These are phyloP conservation scores for Mycena vitilis DNA, from an alignment of 768 basidiomycete genomes.

Conservation along the genomic window DNA sequence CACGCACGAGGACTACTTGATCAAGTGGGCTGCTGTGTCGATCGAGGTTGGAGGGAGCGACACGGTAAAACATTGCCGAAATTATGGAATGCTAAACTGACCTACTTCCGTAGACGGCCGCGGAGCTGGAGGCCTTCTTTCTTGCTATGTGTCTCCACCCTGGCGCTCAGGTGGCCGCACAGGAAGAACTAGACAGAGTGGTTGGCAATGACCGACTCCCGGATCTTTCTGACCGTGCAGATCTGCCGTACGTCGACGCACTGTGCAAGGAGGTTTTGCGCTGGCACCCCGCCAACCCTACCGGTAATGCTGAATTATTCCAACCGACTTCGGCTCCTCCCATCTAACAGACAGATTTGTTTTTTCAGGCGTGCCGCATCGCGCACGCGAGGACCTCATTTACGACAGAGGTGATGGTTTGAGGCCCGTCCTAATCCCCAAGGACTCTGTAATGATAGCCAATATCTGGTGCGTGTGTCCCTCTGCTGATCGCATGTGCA, in stretches of 20 bases:
- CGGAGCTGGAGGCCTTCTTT: conserved; percentile 17
- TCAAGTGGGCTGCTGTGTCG: conserved; percentile 19
- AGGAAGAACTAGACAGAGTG: conserved; percentile 49
- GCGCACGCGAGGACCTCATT: conserved; percentile 14
- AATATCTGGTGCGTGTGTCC: conserved; percentile 21
- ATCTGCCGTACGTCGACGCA: conserved; percentile 37
- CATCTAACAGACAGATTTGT: not conserved
- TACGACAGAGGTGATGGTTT: conserved; percentile 1
- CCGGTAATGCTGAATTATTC: conserved; percentile 36
- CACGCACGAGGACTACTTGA: conserved; percentile 12
- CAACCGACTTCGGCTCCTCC: not conserved
- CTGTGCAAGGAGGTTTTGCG: conserved; percentile 39
- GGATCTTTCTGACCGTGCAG: conserved; percentile 27
- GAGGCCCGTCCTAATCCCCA: conserved; percentile 15
- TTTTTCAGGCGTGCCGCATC: conserved; percentile 19
- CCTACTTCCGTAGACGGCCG: not conserved
- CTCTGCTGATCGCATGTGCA: too few relatives aligned
- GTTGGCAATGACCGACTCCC: conserved; percentile 44
- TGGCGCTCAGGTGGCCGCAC: conserved; percentile 49
- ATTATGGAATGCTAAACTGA: too few relatives aligned
- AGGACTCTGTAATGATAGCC: conserved; percentile 10
- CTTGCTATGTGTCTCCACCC: conserved; percentile 39
- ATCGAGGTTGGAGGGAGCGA: conserved; percentile 23
- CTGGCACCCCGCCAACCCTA: conserved; percentile 30
- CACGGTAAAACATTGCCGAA: conserved; percentile 1